These are phyloP conservation scores for Musa balbisiana DNA, from an alignment of 202 grass and related monocot genomes.

Conservation along the genomic window DNA sequence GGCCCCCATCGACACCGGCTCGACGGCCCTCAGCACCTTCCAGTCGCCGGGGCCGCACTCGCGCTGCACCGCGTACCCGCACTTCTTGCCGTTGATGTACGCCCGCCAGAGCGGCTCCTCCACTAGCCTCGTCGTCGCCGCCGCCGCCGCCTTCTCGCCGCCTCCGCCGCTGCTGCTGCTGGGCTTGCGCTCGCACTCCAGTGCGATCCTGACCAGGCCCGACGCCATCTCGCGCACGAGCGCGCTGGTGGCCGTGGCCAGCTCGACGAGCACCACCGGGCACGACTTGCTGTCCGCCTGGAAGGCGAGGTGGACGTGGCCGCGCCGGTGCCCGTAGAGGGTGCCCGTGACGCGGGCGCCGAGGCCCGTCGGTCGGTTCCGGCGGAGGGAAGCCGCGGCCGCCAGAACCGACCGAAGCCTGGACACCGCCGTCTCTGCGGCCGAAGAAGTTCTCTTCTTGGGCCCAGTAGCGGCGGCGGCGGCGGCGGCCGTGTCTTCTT, in stretches of 20 bases:
- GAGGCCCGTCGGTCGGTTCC: not conserved
- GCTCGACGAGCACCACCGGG: conserved; percentile 14
- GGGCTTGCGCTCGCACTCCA: conserved; percentile 12
- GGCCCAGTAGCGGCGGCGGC: no score
- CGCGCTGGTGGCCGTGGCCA: conserved; percentile 11
- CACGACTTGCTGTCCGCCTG: conserved; percentile 5
- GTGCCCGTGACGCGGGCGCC: conserved; percentile 6
- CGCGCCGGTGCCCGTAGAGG: conserved; percentile 10
- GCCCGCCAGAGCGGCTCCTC: conserved; percentile 19
- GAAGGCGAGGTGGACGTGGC: conserved; percentile 16
- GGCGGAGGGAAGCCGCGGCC: not conserved
- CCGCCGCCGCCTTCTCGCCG: not conserved
- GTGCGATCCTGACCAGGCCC: conserved; percentile 10
- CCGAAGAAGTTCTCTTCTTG: no score
- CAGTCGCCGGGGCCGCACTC: conserved; percentile 5
- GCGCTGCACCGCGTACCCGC: conserved; percentile 13
- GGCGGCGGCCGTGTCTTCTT: not conserved
- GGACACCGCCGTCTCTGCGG: no score
- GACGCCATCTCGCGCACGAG: conserved; percentile 19
- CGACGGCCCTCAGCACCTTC: conserved; percentile 9
- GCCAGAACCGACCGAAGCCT: not conserved
- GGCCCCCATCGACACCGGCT: conserved; percentile 13
- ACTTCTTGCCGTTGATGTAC: conserved; percentile 14
- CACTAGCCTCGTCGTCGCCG: not conserved
- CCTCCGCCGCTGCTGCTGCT: not conserved